A percentile compares a stretch with the other conserved stretches of the same genome.
Conservation (phyloP, 306 rosid species). For the Mucuna pruriens region DNA sequence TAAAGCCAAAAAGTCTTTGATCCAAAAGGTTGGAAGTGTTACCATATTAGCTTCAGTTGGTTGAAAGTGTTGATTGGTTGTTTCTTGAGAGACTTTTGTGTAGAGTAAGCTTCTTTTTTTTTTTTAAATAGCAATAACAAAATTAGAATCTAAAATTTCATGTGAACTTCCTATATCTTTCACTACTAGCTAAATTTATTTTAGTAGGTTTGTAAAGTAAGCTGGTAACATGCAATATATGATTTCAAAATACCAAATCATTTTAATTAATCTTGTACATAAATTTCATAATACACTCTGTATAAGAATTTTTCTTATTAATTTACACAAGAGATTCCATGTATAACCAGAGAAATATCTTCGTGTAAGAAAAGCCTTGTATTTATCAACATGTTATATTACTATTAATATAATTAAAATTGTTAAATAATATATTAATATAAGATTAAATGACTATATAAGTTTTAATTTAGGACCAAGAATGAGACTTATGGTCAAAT, state of each 20-base stretch:
- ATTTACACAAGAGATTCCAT: neutral
- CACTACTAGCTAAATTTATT: too few relatives aligned
- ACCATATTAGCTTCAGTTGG: neutral
- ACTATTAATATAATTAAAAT: neutral
- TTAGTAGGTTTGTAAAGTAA: too few relatives aligned
- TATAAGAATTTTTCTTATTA: neutral
- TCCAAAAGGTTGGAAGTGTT: neutral
- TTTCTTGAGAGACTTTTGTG: conserved; percentile 3
- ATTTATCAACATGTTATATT: neutral
- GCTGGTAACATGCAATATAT: too few relatives aligned
- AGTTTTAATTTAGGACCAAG: neutral
- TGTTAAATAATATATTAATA: neutral
- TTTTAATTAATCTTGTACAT: neutral
- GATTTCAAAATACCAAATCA: neutral
- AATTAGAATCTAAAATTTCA: too few relatives aligned
- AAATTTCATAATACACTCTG: neutral
- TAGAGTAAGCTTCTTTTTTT: neutral
- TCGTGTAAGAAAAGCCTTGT: neutral
- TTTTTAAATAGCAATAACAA: too few relatives aligned
- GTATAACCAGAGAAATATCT: neutral
- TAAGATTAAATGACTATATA: neutral
- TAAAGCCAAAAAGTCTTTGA: neutral
- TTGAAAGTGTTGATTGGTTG: neutral
- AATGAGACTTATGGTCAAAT: conserved; percentile 7
- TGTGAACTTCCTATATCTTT: too few relatives aligned